Conservation (phyloP, 768 basidiomycete genomes). For the Tulasnella sp. region DNA sequence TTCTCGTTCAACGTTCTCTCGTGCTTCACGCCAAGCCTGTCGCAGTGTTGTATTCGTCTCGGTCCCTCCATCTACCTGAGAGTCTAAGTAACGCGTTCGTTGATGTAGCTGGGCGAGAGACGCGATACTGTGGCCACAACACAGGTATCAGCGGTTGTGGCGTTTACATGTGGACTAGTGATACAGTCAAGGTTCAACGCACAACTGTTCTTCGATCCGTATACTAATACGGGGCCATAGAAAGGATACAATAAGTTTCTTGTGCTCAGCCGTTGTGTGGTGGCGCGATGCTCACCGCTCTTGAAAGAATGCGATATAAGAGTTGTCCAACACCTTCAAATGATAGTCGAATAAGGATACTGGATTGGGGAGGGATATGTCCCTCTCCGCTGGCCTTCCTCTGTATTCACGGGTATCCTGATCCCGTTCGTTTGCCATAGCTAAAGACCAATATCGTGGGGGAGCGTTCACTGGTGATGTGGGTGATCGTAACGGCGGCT, state of each 20-base stretch:
- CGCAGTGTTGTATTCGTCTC: constrained; percentile 46
- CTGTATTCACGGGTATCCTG: not conserved
- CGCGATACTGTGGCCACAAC: constrained; percentile 44
- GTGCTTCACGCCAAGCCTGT: constrained; percentile 70
- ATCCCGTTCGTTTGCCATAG: not conserved
- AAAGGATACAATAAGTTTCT: not conserved
- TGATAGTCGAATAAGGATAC: constrained; percentile 63
- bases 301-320: constrained; percentile 74
- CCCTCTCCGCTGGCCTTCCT: not conserved
- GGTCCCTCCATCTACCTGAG: constrained; percentile 58
- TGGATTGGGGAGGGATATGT: constrained; percentile 28
- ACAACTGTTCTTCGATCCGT: constrained; percentile 82
- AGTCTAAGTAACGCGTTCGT: constrained; percentile 59
- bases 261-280: not conserved
- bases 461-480: too few species aligned
- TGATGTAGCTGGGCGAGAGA: constrained; percentile 62
- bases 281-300: constrained; percentile 48
- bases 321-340: constrained; percentile 55
- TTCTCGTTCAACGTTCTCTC: constrained; percentile 82
- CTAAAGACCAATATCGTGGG: not conserved
- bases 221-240: constrained; percentile 27
- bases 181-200: constrained; percentile 24
- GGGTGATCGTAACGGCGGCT: too few species aligned
- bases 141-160: not conserved
- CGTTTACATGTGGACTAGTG: constrained; percentile 6